These are phyloP conservation scores for Boletus calvinii DNA, from an alignment of 1,284 basidiomycete genomes.

Conservation along the genomic window DNA sequence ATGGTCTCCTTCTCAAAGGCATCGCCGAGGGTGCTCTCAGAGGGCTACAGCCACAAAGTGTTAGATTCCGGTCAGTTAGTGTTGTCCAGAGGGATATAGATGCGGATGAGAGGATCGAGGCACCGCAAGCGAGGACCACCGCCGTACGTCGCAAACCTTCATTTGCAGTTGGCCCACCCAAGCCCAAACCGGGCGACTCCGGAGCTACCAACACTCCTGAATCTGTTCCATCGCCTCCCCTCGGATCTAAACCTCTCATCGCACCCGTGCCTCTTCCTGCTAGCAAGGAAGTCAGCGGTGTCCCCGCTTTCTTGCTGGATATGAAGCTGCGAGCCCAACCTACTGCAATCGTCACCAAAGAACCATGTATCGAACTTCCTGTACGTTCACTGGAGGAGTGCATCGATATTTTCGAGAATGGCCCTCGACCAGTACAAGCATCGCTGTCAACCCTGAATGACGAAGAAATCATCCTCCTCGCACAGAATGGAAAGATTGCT, in stretches of 20 bases:
- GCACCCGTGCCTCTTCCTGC: slow-evolving; percentile 29
- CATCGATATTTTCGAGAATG: slow-evolving; percentile 84
- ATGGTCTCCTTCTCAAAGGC: slow-evolving; percentile 91
- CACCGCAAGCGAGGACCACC: slow-evolving; percentile 14
- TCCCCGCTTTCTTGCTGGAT: slow-evolving; percentile 50
- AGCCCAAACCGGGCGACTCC: slow-evolving; percentile 12
- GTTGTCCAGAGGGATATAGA: slow-evolving; percentile 31
- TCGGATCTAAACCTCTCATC: slow-evolving; percentile 22
- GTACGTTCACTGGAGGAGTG: slow-evolving; percentile 76
- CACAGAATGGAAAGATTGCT: slow-evolving; percentile 91
- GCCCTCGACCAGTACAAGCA: slow-evolving; percentile 63
- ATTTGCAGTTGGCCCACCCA: slow-evolving; percentile 28
- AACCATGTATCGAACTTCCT: slow-evolving; percentile 23
- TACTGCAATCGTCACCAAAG: slow-evolving; percentile 19
- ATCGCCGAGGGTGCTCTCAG: slow-evolving; percentile 51
- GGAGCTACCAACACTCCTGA: slow-evolving; percentile 21
- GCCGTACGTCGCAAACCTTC: slow-evolving; percentile 23
- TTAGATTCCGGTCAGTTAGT: slow-evolving; percentile 47
- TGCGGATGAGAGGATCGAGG: slow-evolving; percentile 24
- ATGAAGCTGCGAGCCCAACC: slow-evolving; percentile 42
- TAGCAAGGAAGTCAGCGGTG: slow-evolving; percentile 17
- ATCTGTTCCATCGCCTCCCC: slow-evolving; percentile 12
- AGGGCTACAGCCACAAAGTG: slow-evolving; percentile 39
- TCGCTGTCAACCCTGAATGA: slow-evolving; percentile 73
- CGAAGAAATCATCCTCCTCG: slow-evolving; percentile 89